These are phyloP conservation scores for Cordyceps pruinosa DNA, from an alignment of 2,329 filamentous ascomycete genomes.

Conservation along the genomic window DNA sequence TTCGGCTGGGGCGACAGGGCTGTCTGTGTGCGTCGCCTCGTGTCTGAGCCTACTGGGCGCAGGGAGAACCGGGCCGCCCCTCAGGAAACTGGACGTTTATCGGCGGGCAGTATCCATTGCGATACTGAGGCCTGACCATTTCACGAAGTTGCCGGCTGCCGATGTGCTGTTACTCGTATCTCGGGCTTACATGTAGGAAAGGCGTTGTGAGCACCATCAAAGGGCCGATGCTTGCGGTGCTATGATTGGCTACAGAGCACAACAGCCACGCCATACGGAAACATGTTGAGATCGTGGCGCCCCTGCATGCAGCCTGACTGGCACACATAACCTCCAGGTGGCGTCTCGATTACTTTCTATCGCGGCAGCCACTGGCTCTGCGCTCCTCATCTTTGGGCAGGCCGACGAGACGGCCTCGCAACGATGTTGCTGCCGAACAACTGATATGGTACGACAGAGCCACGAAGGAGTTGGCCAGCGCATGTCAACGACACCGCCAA, in stretches of 20 bases:
- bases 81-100: background rate
- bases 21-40: background rate
- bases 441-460: background rate
- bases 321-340: background rate
- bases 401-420: background rate
- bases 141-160: background rate
- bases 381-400: background rate
- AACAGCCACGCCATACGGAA: background rate
- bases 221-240: slow-evolving; percentile 1
- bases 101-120: background rate
- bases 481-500: background rate
- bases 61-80: background rate
- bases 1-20: slow-evolving; percentile 1
- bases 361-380: background rate
- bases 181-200: background rate
- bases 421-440: background rate
- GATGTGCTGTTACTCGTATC: background rate
- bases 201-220: background rate
- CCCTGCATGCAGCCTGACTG: background rate
- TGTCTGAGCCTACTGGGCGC: background rate
- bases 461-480: background rate
- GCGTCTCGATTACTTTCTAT: background rate
- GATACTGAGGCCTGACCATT: background rate
- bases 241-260: background rate
- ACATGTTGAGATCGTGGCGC: slow-evolving; percentile 10